A percentile compares a stretch with the other conserved stretches of the same genome.
phyloP scores from a whole-genome alignment of 1,284 basidiomycete species.

The Cystobasidiaceae sp. region DNA sequence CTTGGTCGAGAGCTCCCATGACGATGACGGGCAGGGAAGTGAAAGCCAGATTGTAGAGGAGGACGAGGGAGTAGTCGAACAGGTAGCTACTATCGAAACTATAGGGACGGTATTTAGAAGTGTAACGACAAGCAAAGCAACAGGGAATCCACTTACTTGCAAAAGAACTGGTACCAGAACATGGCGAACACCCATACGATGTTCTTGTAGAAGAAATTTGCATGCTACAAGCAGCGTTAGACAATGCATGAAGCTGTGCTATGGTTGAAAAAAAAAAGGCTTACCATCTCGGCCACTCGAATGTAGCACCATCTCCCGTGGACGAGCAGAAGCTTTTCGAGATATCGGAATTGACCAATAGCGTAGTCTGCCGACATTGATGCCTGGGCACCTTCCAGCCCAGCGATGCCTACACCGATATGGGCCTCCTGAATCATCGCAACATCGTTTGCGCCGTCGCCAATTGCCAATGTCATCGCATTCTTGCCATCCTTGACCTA shows the following conservation, averaged over 20 bases:
- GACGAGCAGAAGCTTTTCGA: constrained; percentile 86
- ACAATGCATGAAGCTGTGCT: not conserved
- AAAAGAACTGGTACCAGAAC: constrained; percentile 92
- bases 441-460: constrained; percentile 92
- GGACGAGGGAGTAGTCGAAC: constrained; percentile 90
- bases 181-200: constrained; percentile 85
- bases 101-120: constrained; percentile 31
- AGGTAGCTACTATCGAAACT: constrained; percentile 93
- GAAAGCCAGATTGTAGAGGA: constrained; percentile 87
- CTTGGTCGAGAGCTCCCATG: constrained; percentile 93
- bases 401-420: constrained; percentile 87
- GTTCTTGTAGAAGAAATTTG: constrained; percentile 98
- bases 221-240: constrained; percentile 59
- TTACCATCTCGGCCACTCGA: constrained; percentile 60
- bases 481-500: constrained; percentile 80
- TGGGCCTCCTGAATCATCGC: constrained; percentile 99
- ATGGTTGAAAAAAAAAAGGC: not conserved
- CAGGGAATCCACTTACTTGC: constrained; percentile 56
- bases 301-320: constrained; percentile 96
- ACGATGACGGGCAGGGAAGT: constrained; percentile 88
- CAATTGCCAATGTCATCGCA: constrained; percentile 94
- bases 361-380: constrained; percentile 99
- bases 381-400: constrained; percentile 93
- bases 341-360: constrained; percentile 89
- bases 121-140: not conserved